A percentile compares a stretch with the other conserved stretches of the same genome.
phyloP scores from a whole-genome alignment of 2,329 filamentous ascomycete genomes.

The Tympanopsis confertula region DNA sequence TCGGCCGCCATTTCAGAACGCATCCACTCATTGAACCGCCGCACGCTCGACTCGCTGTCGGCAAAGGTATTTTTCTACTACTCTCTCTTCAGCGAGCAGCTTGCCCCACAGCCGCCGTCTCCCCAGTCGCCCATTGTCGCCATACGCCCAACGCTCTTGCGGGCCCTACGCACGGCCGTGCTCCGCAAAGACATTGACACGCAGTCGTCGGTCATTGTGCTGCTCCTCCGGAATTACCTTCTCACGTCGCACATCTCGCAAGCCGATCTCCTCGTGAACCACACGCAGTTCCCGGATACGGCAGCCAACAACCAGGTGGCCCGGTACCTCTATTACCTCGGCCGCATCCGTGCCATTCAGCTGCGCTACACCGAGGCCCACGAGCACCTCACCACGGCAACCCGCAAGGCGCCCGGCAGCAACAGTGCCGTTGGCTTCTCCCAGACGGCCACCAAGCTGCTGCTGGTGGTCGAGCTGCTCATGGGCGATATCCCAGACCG shows the following conservation, averaged over 20 bases:
- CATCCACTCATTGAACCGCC: conserved; percentile 79
- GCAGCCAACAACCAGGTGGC: conserved; percentile 97
- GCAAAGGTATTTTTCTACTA: conserved; percentile 98
- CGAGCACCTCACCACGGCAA: conserved; percentile 83
- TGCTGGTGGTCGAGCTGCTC: conserved; percentile 87
- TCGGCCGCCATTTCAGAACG: conserved; percentile 73
- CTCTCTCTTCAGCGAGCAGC: conserved; percentile 85
- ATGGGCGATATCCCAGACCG: conserved; percentile 99
- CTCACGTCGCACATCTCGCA: conserved; percentile 93
- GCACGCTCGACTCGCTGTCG: conserved; percentile 84
- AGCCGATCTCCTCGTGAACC: conserved; percentile 87
- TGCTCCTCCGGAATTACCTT: conserved; percentile 90
- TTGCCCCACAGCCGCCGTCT: conserved; percentile 76
- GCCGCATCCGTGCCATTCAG: conserved; percentile 91
- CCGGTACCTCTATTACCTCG: conserved; percentile 91
- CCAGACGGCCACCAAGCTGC: conserved; percentile 90
- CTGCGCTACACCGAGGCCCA: conserved; percentile 94
- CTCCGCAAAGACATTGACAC: conserved; percentile 93
- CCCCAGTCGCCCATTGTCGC: conserved; percentile 76
- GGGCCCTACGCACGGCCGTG: conserved; percentile 82
- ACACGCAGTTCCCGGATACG: conserved; percentile 87
- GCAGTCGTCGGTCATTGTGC: conserved; percentile 89
- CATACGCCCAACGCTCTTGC: conserved; percentile 75
- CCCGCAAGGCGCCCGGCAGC: conserved; percentile 85
- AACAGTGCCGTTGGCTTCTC: conserved; percentile 86